Conservation (phyloP, 108 stramenopile species). For the Cyclotella distinguenda region DNA sequence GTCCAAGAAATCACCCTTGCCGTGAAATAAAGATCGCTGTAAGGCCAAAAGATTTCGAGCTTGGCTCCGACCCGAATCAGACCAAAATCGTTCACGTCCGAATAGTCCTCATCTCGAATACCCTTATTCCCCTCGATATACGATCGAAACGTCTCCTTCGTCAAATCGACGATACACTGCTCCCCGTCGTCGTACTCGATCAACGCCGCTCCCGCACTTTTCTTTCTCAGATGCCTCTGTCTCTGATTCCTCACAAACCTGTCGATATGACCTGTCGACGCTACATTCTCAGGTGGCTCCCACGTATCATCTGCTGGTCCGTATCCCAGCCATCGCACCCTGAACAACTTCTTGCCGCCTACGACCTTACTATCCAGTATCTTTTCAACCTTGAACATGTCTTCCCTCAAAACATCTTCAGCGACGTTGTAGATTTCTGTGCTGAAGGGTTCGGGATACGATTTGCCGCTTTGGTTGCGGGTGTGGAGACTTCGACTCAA, state of each 20-base stretch:
- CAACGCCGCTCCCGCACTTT: constrained; percentile 27
- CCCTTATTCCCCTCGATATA: constrained; percentile 1
- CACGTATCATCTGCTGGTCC: constrained; percentile 30
- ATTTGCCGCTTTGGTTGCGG: no score
- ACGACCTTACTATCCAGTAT: constrained; percentile 22
- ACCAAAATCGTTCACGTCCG: constrained; percentile 10
- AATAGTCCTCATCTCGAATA: constrained; percentile 3
- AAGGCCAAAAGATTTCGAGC: constrained; percentile 34
- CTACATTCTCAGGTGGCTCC: constrained; percentile 35
- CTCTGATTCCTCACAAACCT: constrained; percentile 25
- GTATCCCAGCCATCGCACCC: constrained; percentile 30
- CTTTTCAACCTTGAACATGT: constrained; percentile 21
- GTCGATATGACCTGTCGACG: constrained; percentile 40
- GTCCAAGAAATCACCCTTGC: constrained; percentile 35
- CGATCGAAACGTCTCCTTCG: constrained; percentile 29
- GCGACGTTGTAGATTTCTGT: not conserved
- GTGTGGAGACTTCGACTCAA: no score
- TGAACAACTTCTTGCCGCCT: constrained; percentile 6
- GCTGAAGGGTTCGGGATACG: constrained; percentile 4
- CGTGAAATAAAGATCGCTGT: constrained; percentile 24
- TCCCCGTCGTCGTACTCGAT: constrained; percentile 46
- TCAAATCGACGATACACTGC: constrained; percentile 30
- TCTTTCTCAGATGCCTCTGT: constrained; percentile 8
- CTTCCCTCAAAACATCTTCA: constrained; percentile 1
- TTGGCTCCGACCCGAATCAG: constrained; percentile 16